These are phyloP conservation scores for Casuarina glauca DNA, from an alignment of 306 rosid genomes.

Conservation along the genomic window DNA sequence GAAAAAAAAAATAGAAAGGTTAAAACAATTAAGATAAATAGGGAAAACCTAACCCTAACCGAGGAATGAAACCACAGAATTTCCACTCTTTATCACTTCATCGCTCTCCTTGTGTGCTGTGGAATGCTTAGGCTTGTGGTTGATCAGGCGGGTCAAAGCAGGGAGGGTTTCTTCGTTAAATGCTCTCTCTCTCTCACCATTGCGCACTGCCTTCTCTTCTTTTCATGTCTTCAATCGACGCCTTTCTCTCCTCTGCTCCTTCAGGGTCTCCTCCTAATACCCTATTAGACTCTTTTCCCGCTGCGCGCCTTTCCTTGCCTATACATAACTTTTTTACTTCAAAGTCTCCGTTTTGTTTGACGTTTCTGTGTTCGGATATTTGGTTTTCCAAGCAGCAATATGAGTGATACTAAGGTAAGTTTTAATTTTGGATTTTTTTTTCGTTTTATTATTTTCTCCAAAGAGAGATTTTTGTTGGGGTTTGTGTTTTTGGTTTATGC, in stretches of 20 bases:
- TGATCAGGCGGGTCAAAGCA: conserved; percentile 29
- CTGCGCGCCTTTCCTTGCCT: conserved; percentile 35
- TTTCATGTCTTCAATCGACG: conserved; percentile 89
- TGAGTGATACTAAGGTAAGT: conserved; percentile 72
- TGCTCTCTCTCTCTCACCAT: conserved; percentile 58
- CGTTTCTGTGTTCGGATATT: conserved; percentile 25
- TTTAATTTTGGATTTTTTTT: background rate
- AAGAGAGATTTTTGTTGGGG: background rate
- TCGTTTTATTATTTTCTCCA: background rate
- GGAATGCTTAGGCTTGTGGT: conserved; percentile 40
- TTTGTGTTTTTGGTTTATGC: background rate
- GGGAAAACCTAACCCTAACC: conserved; percentile 11
- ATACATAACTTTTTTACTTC: conserved; percentile 32
- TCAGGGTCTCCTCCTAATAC: conserved; percentile 64
- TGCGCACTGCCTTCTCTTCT: conserved; percentile 41
- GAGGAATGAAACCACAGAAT: background rate
- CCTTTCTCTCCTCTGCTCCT: conserved; percentile 41
- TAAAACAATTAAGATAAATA: background rate
- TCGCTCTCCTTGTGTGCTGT: conserved; percentile 9
- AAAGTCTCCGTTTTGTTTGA: conserved; percentile 24
- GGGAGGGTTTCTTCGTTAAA: conserved; percentile 64
- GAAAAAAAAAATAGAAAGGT: background rate
- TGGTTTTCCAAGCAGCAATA: conserved; percentile 32
- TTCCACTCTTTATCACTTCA: background rate
- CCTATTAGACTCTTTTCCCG: conserved; percentile 38